phyloP scores from a whole-genome alignment of 768 basidiomycete genomes.

The Galerina sulciceps region DNA sequence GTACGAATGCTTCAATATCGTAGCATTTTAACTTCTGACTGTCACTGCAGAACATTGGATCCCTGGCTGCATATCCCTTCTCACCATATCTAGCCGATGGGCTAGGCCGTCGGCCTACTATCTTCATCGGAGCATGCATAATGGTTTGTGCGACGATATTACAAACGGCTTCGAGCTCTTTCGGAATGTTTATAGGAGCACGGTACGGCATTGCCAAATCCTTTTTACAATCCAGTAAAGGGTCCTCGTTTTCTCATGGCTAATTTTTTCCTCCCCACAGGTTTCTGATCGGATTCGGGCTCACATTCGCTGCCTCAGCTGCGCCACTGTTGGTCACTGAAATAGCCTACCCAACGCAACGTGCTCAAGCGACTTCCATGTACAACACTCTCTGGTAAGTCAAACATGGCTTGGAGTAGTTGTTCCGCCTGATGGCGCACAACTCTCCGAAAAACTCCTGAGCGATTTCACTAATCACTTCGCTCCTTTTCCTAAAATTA shows the following conservation, averaged over 20 bases:
- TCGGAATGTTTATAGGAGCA: constrained; percentile 71
- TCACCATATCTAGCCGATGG: constrained; percentile 66
- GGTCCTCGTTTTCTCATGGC: too few species aligned
- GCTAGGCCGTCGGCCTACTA: constrained; percentile 60
- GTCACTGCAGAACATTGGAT: constrained; percentile 56
- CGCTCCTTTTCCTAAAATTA: constrained; percentile 13
- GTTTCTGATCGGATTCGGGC: constrained; percentile 67
- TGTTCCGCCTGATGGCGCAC: background rate
- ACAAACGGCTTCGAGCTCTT: constrained; percentile 61
- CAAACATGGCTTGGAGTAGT: background rate
- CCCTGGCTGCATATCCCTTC: constrained; percentile 62
- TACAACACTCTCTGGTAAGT: constrained; percentile 72
- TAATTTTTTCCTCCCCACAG: constrained; percentile 24
- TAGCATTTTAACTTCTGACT: background rate
- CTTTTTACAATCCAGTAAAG: background rate
- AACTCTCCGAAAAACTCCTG: background rate
- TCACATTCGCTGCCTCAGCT: constrained; percentile 68
- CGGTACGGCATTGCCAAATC: constrained; percentile 46
- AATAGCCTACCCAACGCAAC: constrained; percentile 73
- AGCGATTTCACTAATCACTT: constrained; percentile 6
- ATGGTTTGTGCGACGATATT: constrained; percentile 62
- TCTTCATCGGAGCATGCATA: constrained; percentile 61
- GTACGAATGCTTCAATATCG: constrained; percentile 26
- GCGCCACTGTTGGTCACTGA: constrained; percentile 81
- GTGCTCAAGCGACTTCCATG: constrained; percentile 68